Evolutionary conservation across 306 rosid genomes (phyloP).

Genomic region (Prunus davidiana): DNA sequence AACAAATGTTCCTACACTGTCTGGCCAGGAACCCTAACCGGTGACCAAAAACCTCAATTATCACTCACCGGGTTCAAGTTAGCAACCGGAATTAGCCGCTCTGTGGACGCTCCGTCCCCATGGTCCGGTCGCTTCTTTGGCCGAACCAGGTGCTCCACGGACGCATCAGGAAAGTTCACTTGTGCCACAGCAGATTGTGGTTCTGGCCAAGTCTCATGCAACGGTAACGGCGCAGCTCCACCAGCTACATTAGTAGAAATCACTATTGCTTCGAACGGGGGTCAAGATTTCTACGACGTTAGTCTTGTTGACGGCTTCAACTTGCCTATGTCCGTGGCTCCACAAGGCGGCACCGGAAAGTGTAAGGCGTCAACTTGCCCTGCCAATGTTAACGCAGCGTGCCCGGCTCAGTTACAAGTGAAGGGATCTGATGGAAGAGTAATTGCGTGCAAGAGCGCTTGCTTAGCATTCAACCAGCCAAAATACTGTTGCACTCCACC

Average conservation of each 20-base stretch:
- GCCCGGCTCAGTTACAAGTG: constrained; percentile 41
- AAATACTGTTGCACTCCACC: neutral
- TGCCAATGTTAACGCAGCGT: constrained; percentile 38
- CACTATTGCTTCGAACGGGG: constrained; percentile 43
- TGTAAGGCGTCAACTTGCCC: constrained; percentile 50
- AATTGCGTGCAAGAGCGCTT: neutral
- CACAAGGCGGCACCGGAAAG: constrained; percentile 41
- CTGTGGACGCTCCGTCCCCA: constrained; percentile 25
- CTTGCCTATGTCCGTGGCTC: constrained; percentile 47
- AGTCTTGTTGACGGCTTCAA: constrained; percentile 77
- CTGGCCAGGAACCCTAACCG: constrained; percentile 26
- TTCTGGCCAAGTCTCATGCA: constrained; percentile 50
- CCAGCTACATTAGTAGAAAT: constrained; percentile 59
- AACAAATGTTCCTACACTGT: constrained; percentile 21
- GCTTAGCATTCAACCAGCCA: fast-evolving
- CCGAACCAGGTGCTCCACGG: constrained; percentile 48
- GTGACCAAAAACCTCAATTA: constrained; percentile 2
- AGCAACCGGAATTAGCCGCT: neutral
- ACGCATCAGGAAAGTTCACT: constrained; percentile 40
- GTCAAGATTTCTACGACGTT: constrained; percentile 66
- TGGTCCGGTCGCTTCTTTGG: constrained; percentile 79
- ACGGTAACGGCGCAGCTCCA: constrained; percentile 36
- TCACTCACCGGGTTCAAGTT: constrained; percentile 21
- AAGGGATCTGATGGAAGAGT: neutral
- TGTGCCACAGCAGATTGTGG: constrained; percentile 66